Conservation (phyloP, 179 eudicot genomes). For the Spinacia oleracea region DNA sequence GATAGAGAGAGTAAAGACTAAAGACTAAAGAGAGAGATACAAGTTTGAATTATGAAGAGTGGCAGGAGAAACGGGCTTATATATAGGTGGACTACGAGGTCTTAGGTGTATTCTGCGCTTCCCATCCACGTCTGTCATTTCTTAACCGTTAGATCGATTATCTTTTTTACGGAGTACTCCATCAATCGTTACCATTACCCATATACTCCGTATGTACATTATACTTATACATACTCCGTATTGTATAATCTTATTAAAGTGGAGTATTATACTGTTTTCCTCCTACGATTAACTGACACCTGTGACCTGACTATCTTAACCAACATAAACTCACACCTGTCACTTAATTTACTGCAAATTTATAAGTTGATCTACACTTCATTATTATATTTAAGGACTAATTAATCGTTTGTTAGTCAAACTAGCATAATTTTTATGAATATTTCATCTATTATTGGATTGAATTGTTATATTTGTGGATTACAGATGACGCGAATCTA, state of each 20-base stretch:
- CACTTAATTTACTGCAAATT: background rate
- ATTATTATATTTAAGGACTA: background rate
- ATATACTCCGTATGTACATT: too few relatives aligned
- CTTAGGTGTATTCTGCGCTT: background rate
- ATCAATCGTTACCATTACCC: too few relatives aligned
- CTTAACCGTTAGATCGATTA: slow-evolving; percentile 15
- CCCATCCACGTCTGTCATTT: slow-evolving; percentile 13
- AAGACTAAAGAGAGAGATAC: too few relatives aligned
- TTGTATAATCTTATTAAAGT: too few relatives aligned
- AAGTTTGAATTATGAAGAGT: slow-evolving; percentile 1
- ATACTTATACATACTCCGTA: too few relatives aligned
- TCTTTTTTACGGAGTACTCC: too few relatives aligned
- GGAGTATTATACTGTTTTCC: background rate
- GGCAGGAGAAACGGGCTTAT: slow-evolving; percentile 4
- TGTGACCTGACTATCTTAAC: background rate
- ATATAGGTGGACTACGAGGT: slow-evolving; percentile 15
- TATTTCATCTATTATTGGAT: too few relatives aligned
- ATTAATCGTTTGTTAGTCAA: too few relatives aligned
- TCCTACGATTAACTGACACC: background rate
- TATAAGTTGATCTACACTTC: too few relatives aligned
- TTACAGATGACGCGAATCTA: background rate
- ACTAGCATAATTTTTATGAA: too few relatives aligned
- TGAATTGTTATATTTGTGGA: too few relatives aligned
- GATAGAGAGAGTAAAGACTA: background rate
- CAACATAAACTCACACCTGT: background rate